Percentiles rank a stretch among this genome's conserved stretches.
Conservation (phyloP, 2,329 filamentous ascomycete genomes). For the Colletotrichum kahawae region DNA sequence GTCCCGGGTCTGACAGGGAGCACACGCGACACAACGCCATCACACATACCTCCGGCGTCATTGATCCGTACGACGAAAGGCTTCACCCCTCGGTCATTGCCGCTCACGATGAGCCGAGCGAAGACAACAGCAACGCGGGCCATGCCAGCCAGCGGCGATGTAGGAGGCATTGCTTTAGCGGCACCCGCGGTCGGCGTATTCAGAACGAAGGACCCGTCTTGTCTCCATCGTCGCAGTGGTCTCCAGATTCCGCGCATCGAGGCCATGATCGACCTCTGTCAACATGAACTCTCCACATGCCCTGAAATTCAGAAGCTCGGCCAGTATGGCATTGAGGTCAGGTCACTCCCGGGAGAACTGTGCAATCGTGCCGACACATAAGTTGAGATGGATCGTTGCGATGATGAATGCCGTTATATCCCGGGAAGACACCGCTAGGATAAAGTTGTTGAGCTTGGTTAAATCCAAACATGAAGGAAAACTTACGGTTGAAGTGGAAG, state of each 20-base stretch:
- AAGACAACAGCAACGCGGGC: not conserved
- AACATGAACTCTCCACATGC: not conserved
- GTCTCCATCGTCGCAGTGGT: not conserved
- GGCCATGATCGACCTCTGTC: not conserved
- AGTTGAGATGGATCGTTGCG: not conserved
- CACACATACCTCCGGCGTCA: not conserved
- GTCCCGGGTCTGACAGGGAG: not conserved
- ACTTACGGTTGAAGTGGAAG: not conserved
- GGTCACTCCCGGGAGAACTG: not conserved
- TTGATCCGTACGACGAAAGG: not conserved
- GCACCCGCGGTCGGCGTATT: not conserved
- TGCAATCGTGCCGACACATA: not conserved
- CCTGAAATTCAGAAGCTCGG: not conserved
- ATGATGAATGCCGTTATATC: not conserved
- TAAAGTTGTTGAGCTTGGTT: not conserved
- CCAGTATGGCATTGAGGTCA: not conserved
- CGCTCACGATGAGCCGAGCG: not conserved
- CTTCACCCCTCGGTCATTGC: not conserved
- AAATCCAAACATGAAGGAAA: not conserved
- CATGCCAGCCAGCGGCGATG: not conserved
- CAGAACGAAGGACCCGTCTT: not conserved
- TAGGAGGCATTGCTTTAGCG: not conserved
- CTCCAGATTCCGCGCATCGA: not conserved
- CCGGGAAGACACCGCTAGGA: not conserved
- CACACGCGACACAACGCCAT: not conserved